A percentile compares a stretch with the other conserved stretches of the same genome.
These are phyloP conservation scores for Acer yangbiense DNA, from an alignment of 345 rosid species.

Conservation along the genomic window DNA sequence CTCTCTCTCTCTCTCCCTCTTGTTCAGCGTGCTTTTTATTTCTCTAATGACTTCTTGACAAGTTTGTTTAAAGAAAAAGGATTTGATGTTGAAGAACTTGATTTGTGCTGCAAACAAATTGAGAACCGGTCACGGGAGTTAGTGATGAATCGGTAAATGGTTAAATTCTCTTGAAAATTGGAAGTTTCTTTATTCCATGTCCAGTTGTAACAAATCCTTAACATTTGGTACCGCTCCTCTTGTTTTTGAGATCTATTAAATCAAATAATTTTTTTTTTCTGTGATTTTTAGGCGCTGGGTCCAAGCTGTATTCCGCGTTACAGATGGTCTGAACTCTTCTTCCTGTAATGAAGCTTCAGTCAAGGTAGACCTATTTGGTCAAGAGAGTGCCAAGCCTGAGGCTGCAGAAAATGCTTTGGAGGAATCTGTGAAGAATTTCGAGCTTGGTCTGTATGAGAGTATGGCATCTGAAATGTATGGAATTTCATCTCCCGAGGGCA, in stretches of 20 bases:
- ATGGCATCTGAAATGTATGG: conserved; percentile 80
- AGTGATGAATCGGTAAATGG: conserved; percentile 72
- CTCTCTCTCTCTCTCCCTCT: conserved; percentile 3
- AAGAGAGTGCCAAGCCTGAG: conserved; percentile 23
- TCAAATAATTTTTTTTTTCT: not conserved
- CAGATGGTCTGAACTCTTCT: conserved; percentile 5
- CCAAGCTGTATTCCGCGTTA: conserved; percentile 70
- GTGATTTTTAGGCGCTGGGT: conserved; percentile 69
- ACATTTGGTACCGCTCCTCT: not conserved
- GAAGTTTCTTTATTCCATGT: not conserved
- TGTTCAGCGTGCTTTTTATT: conserved; percentile 88
- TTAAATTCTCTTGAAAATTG: conserved; percentile 2
- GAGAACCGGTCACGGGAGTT: conserved; percentile 85
- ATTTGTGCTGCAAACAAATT: conserved; percentile 83
- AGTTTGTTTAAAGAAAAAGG: conserved; percentile 67
- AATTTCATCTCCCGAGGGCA: conserved; percentile 45
- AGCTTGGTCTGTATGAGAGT: conserved; percentile 79
- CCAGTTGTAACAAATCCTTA: not conserved
- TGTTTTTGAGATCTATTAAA: too few species aligned
- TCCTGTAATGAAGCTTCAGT: conserved; percentile 26
- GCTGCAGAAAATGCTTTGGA: conserved; percentile 23
- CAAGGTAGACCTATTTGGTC: conserved; percentile 29
- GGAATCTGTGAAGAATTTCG: conserved; percentile 35
- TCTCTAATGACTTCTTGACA: conserved; percentile 74
- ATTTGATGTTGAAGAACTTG: conserved; percentile 71